phyloP scores from a whole-genome alignment of 2,329 filamentous ascomycete genomes.

The Drechmeria coniospora region DNA sequence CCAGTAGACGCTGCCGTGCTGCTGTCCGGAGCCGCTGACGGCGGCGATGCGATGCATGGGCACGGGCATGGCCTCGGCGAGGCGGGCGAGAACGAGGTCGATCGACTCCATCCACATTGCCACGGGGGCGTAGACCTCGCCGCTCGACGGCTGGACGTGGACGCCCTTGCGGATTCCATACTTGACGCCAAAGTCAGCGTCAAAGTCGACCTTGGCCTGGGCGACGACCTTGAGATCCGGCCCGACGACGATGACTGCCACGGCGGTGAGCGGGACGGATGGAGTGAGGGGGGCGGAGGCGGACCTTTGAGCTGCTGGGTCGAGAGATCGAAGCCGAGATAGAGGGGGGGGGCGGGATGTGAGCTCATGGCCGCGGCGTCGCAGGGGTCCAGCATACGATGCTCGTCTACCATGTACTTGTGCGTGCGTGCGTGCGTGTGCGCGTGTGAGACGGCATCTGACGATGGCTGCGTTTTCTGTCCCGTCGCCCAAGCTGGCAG shows the following conservation, averaged over 20 bases:
- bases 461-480: too few species aligned
- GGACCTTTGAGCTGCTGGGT: conserved; percentile 90
- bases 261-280: conserved; percentile 1
- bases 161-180: conserved; percentile 85
- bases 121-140: conserved; percentile 85
- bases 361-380: conserved; percentile 14
- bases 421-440: too few species aligned
- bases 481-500: too few species aligned
- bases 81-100: conserved; percentile 63
- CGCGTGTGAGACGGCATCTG: too few species aligned
- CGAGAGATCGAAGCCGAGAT: conserved; percentile 88
- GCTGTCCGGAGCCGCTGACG: conserved; percentile 85
- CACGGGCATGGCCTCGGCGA: conserved; percentile 45
- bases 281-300: neutral
- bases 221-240: conserved; percentile 67
- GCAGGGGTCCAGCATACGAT: too few species aligned
- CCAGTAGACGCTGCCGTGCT: conserved; percentile 98
- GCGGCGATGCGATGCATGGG: conserved; percentile 64
- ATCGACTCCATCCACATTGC: conserved; percentile 90
- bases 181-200: conserved; percentile 57
- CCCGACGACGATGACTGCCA: conserved; percentile 62
- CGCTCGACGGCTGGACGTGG: conserved; percentile 61
- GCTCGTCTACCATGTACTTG: too few species aligned
- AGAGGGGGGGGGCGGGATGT: conserved; percentile 40
- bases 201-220: conserved; percentile 89